phyloP scores from a whole-genome alignment of 2,329 filamentous ascomycete genomes.

The Colletotrichum lini region DNA sequence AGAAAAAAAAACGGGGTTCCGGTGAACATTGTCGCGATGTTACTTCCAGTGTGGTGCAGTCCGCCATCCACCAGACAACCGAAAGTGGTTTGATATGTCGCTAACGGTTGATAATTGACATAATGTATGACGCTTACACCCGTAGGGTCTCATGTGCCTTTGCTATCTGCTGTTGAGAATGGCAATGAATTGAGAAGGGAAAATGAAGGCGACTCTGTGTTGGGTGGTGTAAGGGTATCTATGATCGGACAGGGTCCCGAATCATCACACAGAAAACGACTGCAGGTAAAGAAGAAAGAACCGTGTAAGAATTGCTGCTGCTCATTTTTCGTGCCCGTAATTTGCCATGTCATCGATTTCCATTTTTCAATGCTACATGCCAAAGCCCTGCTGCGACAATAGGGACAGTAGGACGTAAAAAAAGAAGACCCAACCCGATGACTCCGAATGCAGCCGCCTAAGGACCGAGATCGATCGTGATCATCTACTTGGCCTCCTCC shows the following conservation, averaged over 20 bases:
- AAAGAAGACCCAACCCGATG: slow-evolving; percentile 69
- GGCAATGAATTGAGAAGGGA: neutral
- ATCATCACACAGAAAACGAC: neutral
- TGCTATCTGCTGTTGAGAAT: neutral
- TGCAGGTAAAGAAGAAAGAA: slow-evolving; percentile 17
- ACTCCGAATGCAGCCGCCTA: slow-evolving; percentile 73
- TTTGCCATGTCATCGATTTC: slow-evolving; percentile 56
- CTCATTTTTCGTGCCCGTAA: slow-evolving; percentile 44
- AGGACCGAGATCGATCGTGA: slow-evolving; percentile 61
- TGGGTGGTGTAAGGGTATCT: neutral
- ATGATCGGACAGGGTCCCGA: neutral
- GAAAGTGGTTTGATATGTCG: neutral
- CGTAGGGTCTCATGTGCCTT: too few species aligned
- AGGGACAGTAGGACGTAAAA: slow-evolving; percentile 62
- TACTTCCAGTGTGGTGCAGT: too few species aligned
- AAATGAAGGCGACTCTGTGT: neutral
- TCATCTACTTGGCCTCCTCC: slow-evolving; percentile 66
- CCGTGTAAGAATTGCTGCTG: slow-evolving; percentile 40
- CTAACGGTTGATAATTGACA: neutral
- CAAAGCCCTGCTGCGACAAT: slow-evolving; percentile 67
- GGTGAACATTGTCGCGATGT: too few species aligned
- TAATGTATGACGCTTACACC: neutral
- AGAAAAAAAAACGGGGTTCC: too few species aligned
- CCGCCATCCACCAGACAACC: neutral
- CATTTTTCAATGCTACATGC: slow-evolving; percentile 72